A percentile compares a stretch with the other conserved stretches of the same genome.
phyloP scores from a whole-genome alignment of 1,284 basidiomycete species.

The Spongiforma sp. region DNA sequence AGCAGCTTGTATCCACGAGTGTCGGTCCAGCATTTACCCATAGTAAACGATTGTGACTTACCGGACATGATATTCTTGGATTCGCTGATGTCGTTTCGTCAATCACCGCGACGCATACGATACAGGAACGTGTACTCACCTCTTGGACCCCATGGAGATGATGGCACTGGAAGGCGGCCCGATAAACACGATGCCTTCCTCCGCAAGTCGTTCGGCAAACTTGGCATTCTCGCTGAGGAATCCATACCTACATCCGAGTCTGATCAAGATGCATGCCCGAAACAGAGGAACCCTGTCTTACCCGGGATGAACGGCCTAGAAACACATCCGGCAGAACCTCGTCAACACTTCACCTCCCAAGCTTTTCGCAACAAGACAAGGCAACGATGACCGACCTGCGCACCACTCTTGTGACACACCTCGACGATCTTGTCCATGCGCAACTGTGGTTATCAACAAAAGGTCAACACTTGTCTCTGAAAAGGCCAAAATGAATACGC shows the following conservation, averaged over 20 bases:
- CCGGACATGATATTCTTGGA: slow-evolving; percentile 92
- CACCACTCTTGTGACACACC: slow-evolving; percentile 79
- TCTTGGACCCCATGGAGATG: slow-evolving; percentile 92
- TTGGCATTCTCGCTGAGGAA: slow-evolving; percentile 93
- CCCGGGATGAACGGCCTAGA: slow-evolving; percentile 83
- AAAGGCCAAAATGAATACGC: slow-evolving; percentile 37
- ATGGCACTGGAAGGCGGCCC: slow-evolving; percentile 95
- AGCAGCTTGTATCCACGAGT: slow-evolving; percentile 58
- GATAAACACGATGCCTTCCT: slow-evolving; percentile 94
- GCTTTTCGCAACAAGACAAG: neutral
- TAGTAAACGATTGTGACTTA: slow-evolving; percentile 36
- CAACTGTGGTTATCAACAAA: slow-evolving; percentile 54
- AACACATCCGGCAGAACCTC: neutral
- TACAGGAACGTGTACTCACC: slow-evolving; percentile 39
- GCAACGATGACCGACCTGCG: slow-evolving; percentile 66
- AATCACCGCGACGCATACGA: neutral
- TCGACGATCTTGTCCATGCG: slow-evolving; percentile 89
- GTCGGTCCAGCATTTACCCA: slow-evolving; percentile 5
- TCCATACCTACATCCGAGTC: slow-evolving; percentile 67
- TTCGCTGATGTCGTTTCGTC: slow-evolving; percentile 53
- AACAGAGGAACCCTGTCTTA: slow-evolving; percentile 35
- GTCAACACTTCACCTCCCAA: slow-evolving; percentile 7
- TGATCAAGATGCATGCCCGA: slow-evolving; percentile 2
- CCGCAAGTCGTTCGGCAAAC: slow-evolving; percentile 86
- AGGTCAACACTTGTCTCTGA: slow-evolving; percentile 14